These are phyloP conservation scores for Erigeron canadensis DNA, from an alignment of 129 eudicot genomes.

Conservation along the genomic window DNA sequence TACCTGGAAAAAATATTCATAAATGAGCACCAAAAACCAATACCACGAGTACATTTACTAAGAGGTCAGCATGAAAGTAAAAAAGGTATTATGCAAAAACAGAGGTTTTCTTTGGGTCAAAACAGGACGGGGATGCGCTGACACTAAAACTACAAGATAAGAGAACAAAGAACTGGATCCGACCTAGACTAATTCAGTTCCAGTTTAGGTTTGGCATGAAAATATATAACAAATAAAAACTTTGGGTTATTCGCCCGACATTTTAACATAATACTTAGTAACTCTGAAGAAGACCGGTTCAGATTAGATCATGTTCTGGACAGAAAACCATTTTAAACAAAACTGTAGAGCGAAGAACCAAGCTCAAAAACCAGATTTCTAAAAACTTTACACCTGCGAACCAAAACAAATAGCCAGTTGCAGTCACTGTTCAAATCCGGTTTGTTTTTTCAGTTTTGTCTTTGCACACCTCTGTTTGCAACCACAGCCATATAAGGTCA, in stretches of 20 bases:
- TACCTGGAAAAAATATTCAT: slow-evolving; percentile 46
- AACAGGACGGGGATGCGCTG: too few relatives aligned
- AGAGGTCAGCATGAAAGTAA: too few relatives aligned
- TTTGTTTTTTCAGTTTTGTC: neutral
- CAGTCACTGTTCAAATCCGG: neutral
- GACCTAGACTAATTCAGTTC: too few relatives aligned
- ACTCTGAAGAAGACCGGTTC: neutral
- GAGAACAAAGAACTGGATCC: too few relatives aligned
- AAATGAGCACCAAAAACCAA: neutral
- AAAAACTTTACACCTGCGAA: neutral
- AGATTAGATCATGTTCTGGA: neutral
- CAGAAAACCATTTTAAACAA: neutral
- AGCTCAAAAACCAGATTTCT: neutral
- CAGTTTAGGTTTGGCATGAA: too few relatives aligned
- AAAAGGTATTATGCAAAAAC: too few relatives aligned
- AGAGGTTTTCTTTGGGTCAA: too few relatives aligned
- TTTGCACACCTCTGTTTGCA: neutral
- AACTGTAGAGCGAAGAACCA: neutral
- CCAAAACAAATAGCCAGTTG: neutral
- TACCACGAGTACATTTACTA: neutral
- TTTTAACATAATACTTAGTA: too few relatives aligned
- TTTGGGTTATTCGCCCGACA: too few relatives aligned
- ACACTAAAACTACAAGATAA: too few relatives aligned
- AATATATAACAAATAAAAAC: too few relatives aligned
- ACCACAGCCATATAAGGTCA: neutral